Percentiles rank a stretch among this genome's conserved stretches.
Evolutionary conservation across 2,329 filamentous ascomycete species (phyloP).

Genomic region (Aspergillus tamarii): DNA sequence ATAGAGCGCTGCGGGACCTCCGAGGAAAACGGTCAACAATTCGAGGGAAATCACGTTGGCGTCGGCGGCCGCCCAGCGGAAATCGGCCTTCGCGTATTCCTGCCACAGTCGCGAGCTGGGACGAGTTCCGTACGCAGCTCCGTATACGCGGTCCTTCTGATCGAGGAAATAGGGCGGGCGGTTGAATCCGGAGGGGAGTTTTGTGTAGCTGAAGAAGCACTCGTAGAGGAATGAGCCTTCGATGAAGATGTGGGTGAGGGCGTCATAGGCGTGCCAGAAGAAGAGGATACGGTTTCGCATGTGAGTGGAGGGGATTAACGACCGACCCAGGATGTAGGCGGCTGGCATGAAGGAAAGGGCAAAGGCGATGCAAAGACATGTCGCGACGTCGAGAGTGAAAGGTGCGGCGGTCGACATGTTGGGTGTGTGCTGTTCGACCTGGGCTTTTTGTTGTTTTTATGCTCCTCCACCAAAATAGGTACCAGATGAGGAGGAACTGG

Average conservation of each 20-base stretch:
- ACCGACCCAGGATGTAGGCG: conserved; percentile 54
- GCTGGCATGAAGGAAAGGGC: conserved; percentile 58
- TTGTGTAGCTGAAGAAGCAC: conserved; percentile 75
- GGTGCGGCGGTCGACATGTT: conserved; percentile 25
- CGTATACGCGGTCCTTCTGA: conserved; percentile 58
- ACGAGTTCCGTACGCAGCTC: conserved; percentile 59
- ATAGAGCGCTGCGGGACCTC: conserved; percentile 60
- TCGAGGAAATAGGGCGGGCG: conserved; percentile 56
- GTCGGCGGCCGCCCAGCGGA: conserved; percentile 63
- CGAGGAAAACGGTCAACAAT: conserved; percentile 63
- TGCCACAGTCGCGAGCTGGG: conserved; percentile 63
- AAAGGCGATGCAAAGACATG: conserved; percentile 58
- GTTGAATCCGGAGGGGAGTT: conserved; percentile 43
- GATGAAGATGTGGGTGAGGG: conserved; percentile 86
- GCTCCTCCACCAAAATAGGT: background rate
- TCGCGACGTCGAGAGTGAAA: conserved; percentile 49
- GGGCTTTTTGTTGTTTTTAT: background rate
- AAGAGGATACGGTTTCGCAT: conserved; percentile 74
- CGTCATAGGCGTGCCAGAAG: conserved; percentile 93
- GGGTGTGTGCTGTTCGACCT: background rate
- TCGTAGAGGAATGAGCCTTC: conserved; percentile 92
- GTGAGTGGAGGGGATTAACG: conserved; percentile 57
- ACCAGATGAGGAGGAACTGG: background rate
- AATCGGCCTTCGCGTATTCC: conserved; percentile 68
- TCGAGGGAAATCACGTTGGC: conserved; percentile 63